Conservation (phyloP, 2,329 filamentous ascomycete species). For the Nectriaceae sp. region DNA sequence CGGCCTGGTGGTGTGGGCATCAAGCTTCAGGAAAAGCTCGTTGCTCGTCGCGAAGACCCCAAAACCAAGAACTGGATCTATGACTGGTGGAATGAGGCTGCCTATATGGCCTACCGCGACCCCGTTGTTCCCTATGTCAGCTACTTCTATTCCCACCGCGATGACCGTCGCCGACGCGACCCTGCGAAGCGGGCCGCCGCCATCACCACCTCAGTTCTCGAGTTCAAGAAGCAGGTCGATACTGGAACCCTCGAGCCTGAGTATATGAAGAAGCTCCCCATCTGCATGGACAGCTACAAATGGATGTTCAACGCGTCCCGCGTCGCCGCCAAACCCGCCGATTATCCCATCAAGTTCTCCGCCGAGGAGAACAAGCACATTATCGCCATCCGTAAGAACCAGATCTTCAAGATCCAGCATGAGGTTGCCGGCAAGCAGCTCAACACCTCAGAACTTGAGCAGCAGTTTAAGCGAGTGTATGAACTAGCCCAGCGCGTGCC, state of each 20-base stretch:
- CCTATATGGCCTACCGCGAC: constrained; percentile 91
- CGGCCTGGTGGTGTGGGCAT: constrained; percentile 82
- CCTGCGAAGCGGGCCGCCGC: constrained; percentile 92
- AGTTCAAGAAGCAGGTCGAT: constrained; percentile 95
- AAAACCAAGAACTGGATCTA: constrained; percentile 90
- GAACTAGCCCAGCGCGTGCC: constrained; percentile 70
- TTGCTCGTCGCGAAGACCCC: constrained; percentile 77
- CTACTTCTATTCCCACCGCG: constrained; percentile 98
- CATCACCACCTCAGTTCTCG: constrained; percentile 79
- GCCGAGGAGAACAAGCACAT: constrained; percentile 81
- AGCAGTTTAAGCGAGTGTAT: constrained; percentile 85
- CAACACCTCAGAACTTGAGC: constrained; percentile 85
- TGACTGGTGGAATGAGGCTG: constrained; percentile 97
- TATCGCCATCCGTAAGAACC: constrained; percentile 89
- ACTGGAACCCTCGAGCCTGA: constrained; percentile 83
- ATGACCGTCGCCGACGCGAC: constrained; percentile 84
- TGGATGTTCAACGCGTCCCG: constrained; percentile 98
- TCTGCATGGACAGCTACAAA: constrained; percentile 98
- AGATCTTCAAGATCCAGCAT: constrained; percentile 90
- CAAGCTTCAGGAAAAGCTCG: constrained; percentile 83
- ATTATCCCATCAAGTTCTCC: constrained; percentile 81
- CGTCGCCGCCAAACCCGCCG: constrained; percentile 78
- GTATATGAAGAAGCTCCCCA: constrained; percentile 97
- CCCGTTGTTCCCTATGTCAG: constrained; percentile 97
- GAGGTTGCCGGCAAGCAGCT: constrained; percentile 82